Evolutionary conservation across 2,329 filamentous ascomycete species (phyloP), one percentile per base, ranked within the genome.

Genomic region (Zarea fungicola): DNA sequence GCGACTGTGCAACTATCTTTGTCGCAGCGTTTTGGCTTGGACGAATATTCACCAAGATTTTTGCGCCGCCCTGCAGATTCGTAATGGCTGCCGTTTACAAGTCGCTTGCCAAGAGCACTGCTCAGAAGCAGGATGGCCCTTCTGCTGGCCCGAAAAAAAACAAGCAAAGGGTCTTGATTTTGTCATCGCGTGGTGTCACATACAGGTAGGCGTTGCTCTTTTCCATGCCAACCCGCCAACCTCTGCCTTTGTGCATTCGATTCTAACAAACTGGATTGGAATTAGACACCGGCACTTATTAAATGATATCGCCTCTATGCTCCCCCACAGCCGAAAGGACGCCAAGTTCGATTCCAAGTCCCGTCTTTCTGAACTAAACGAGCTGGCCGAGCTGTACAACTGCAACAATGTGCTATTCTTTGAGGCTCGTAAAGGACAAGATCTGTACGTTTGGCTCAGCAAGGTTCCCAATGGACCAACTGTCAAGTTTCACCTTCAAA

Each of bases 261-360:
- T n/a, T n/a, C 56, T 61, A 18, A 7, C 23, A 42, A 16, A 35
- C 3, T 23, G n/a, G n/a, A n/a, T n/a, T n/a, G n/a, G n/a, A 4
- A 52, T 32, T 59, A 95, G 92, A 68, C 93, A 96, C 68, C 87
- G 93, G 36, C 93, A 99, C 71, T 77, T 99, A 36, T 78, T 99
- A 54, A 88, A 91, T 62, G 93, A 99, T 63, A 77, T 99, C 41
- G 83, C 89, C 50, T 79, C 86, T 25, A 83, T 99, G 68, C 83
- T 99, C 56, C 93, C 93, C 3, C 93, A 99, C 67, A 84, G 85
- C 56, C 84, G 89, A 63, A 96, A 95, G 73, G 93, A 99, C 66
- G 89, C 87, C 59, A 99, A 99, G 71, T 88, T 96, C 57, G 93
- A 99, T 68, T 93, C 89, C 46, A 97, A 97, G 72, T 91, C 88